Evolutionary conservation across 1,139 yeast species (phyloP).

Genomic region (Wickerhamiella pararugosa): DNA sequence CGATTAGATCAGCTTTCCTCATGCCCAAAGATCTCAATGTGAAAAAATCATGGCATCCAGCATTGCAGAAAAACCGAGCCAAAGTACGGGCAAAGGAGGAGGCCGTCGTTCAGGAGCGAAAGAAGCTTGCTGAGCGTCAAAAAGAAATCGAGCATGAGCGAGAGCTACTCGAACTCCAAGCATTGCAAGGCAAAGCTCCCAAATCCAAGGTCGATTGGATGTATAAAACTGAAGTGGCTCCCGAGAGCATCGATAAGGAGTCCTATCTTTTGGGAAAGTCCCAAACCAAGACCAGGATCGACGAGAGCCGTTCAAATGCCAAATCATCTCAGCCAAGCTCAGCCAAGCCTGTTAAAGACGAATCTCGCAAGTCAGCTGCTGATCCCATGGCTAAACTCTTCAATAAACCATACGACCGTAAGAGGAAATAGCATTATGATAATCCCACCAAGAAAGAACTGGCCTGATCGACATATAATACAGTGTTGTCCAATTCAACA

Average conservation of each 20-base stretch:
- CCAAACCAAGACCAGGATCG: neutral
- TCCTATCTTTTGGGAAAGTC: slow-evolving; percentile 22
- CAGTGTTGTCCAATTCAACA: slow-evolving; percentile 11
- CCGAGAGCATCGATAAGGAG: slow-evolving; percentile 21
- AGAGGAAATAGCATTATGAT: neutral
- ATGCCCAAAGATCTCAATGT: slow-evolving; percentile 70
- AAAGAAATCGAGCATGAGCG: slow-evolving; percentile 51
- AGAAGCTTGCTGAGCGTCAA: slow-evolving; percentile 47
- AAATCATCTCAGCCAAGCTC: neutral
- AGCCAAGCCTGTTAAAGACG: neutral
- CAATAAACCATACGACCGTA: neutral
- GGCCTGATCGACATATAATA: slow-evolving; percentile 7
- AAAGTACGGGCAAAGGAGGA: slow-evolving; percentile 80
- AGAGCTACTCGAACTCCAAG: slow-evolving; percentile 44
- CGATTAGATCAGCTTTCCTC: slow-evolving; percentile 8
- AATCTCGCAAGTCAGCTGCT: neutral
- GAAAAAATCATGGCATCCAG: slow-evolving; percentile 95
- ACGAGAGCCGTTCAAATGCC: neutral
- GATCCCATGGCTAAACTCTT: neutral
- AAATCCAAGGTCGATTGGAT: slow-evolving; percentile 63
- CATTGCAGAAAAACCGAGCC: slow-evolving; percentile 66
- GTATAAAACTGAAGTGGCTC: slow-evolving; percentile 34
- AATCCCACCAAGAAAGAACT: slow-evolving; percentile 11
- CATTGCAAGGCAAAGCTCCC: slow-evolving; percentile 37
- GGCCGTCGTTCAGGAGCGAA: slow-evolving; percentile 55